phyloP scores from a whole-genome alignment of 352 stramenopile species.

The Peronospora belbahrii region DNA sequence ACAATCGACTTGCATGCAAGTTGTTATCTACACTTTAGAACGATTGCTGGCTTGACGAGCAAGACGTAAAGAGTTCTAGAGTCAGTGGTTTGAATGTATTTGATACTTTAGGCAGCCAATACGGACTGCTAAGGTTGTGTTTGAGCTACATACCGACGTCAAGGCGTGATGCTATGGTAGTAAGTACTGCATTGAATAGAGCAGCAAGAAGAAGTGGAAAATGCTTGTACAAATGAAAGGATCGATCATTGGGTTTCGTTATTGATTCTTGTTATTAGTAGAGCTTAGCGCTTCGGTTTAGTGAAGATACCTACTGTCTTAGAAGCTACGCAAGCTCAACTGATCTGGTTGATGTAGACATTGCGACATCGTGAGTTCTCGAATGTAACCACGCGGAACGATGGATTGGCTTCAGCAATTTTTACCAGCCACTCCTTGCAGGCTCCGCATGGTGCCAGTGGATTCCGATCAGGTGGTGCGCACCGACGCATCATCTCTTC shows the following conservation, averaged over 20 bases:
- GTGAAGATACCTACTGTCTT: too few relatives aligned
- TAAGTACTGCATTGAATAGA: background rate
- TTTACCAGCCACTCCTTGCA: slow-evolving; percentile 99
- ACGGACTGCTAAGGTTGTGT: background rate
- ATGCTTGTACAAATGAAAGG: too few relatives aligned
- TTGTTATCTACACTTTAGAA: slow-evolving; percentile 15
- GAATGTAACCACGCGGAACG: slow-evolving; percentile 96
- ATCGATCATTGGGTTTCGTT: too few relatives aligned
- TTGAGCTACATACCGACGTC: slow-evolving; percentile 4
- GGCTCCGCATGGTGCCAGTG: slow-evolving; percentile 93
- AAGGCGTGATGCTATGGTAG: background rate
- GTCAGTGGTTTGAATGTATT: too few relatives aligned
- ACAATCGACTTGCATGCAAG: slow-evolving; percentile 8
- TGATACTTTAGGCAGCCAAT: background rate
- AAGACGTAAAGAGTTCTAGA: slow-evolving; percentile 1
- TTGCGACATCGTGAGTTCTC: slow-evolving; percentile 90
- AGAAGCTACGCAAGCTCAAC: slow-evolving; percentile 22
- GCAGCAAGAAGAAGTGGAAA: too few relatives aligned
- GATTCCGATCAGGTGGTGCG: slow-evolving; percentile 86
- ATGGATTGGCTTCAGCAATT: slow-evolving; percentile 96
- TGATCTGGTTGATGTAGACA: slow-evolving; percentile 87
- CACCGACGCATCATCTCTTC: slow-evolving; percentile 33
- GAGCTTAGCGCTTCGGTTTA: too few relatives aligned
- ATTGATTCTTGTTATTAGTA: too few relatives aligned
- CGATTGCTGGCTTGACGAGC: slow-evolving; percentile 5